These are phyloP conservation scores for Gleditsia sinensis DNA, from an alignment of 306 rosid species.

Conservation along the genomic window DNA sequence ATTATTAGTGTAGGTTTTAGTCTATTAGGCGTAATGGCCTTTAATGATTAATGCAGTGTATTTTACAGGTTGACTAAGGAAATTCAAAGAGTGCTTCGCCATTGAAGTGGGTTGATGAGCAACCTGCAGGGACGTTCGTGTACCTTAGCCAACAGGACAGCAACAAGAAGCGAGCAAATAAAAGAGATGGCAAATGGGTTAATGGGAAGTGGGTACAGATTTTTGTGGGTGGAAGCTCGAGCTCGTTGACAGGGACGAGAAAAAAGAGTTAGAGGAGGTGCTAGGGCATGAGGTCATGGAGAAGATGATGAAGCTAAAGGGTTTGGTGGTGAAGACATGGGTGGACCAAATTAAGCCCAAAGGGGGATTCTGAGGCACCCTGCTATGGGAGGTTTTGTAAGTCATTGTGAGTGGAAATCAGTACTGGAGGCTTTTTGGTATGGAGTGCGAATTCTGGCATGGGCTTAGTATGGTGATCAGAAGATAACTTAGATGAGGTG, in stretches of 20 bases:
- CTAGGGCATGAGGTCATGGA: constrained; percentile 27
- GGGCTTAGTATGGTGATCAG: constrained; percentile 58
- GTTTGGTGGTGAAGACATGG: constrained; percentile 50
- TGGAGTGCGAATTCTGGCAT: constrained; percentile 45
- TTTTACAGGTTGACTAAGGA: no score
- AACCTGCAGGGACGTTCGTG: constrained; percentile 44
- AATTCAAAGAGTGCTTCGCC: no score
- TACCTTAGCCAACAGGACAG: constrained; percentile 48
- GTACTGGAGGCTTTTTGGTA: constrained; percentile 44
- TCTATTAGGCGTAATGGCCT: no score
- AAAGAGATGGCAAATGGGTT: constrained; percentile 50
- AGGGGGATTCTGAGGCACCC: constrained; percentile 39
- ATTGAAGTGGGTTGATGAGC: constrained; percentile 43
- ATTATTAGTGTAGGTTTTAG: no score
- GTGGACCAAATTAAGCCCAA: no score
- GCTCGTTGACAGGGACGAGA: constrained; percentile 19
- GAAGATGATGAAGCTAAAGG: constrained; percentile 34
- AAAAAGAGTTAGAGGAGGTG: constrained; percentile 10
- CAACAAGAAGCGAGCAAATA: constrained; percentile 37
- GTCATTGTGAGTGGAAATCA: constrained; percentile 61
- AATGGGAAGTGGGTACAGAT: constrained; percentile 40
- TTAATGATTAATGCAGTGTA: no score
- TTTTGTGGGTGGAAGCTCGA: constrained; percentile 59
- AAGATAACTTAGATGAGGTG: constrained; percentile 39
- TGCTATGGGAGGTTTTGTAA: constrained; percentile 54